Evolutionary conservation across 2,329 filamentous ascomycete genomes (phyloP), one percentile per base, ranked within the genome.

Genomic region (Pseudogymnoascus sp.): DNA sequence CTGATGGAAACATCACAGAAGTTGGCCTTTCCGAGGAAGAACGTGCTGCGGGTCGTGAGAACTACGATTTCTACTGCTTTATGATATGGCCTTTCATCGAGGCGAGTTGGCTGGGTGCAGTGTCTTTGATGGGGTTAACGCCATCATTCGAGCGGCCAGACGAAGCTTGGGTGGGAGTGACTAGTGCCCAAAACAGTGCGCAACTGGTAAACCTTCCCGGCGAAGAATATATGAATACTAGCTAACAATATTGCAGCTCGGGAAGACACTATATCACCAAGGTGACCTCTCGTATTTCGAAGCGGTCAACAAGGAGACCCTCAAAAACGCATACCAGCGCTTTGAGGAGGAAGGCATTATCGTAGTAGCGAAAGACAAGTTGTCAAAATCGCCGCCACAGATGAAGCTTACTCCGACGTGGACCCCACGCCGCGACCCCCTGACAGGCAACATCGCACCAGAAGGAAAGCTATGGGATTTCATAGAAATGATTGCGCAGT

Each of bases 51-150:
- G 94, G 94, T 1, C 81, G 93, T 37, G 94, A 99, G 74, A 97
- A 97, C 69, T 99, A 89, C 70, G 94, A 99, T 71, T 99, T 99
- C 74, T 97, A 97, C 76, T 97, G 93, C 76, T 99, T 97, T 79
- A 77, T 99, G 17, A 91, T 99, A 65, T 99, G 94, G 94, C 94
- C 94, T 0, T 99, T 99, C 68, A 92, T 97, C 66, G 94, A 99
- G 74, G 89, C 92, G 0, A 88, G 84, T 60, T 99, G 94, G 94
- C 82, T 99, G 1, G 92, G 91, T 9, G 89, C 92, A 0, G 88
- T 97, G 0, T 91, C 89, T 0, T 79, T 97, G 0, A 87, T 96
- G 78, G 92, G 93, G 47, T 80, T 97, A 11, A 88, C 90, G 0
- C 92, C 92, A 1, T 91, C 90, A 3, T 70, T 74, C 0, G 76